A percentile compares a stretch with the other conserved stretches of the same genome.
These are phyloP conservation scores for Eutrema heterophyllum DNA, from an alignment of 345 rosid species.

Conservation along the genomic window DNA sequence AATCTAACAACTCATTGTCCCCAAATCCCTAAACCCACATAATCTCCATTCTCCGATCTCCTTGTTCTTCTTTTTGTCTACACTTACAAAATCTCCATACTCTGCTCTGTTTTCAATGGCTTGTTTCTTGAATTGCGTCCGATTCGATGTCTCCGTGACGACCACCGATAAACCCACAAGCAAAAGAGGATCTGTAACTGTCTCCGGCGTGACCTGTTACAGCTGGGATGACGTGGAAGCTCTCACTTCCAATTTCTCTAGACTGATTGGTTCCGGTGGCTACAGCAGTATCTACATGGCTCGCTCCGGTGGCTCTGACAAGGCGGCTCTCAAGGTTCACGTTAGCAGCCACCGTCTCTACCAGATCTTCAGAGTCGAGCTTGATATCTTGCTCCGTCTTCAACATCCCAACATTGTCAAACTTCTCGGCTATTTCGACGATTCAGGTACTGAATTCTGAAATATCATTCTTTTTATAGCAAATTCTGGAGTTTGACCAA, in stretches of 20 bases:
- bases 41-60: background rate
- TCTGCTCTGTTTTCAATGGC: slow-evolving; percentile 37
- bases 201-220: slow-evolving; percentile 29
- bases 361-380: slow-evolving; percentile 55
- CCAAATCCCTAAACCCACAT: background rate
- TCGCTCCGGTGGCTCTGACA: slow-evolving; percentile 25
- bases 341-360: slow-evolving; percentile 53
- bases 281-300: slow-evolving; percentile 76
- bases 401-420: slow-evolving; percentile 62
- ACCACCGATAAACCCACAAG: slow-evolving; percentile 7
- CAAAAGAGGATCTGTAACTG: background rate
- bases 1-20: background rate
- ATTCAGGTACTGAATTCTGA: slow-evolving; percentile 39
- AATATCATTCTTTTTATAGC: background rate
- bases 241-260: slow-evolving; percentile 46
- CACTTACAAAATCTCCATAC: background rate
- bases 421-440: slow-evolving; percentile 69
- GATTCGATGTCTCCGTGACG: slow-evolving; percentile 7
- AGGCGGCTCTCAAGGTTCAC: slow-evolving; percentile 67
- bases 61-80: background rate
- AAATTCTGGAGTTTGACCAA: too few species aligned
- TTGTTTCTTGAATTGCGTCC: slow-evolving; percentile 35
- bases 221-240: slow-evolving; percentile 51
- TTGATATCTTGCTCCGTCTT: slow-evolving; percentile 61
- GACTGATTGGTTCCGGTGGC: slow-evolving; percentile 69